These are phyloP conservation scores for Vigna hirtella DNA, from an alignment of 306 rosid species.

Conservation along the genomic window DNA sequence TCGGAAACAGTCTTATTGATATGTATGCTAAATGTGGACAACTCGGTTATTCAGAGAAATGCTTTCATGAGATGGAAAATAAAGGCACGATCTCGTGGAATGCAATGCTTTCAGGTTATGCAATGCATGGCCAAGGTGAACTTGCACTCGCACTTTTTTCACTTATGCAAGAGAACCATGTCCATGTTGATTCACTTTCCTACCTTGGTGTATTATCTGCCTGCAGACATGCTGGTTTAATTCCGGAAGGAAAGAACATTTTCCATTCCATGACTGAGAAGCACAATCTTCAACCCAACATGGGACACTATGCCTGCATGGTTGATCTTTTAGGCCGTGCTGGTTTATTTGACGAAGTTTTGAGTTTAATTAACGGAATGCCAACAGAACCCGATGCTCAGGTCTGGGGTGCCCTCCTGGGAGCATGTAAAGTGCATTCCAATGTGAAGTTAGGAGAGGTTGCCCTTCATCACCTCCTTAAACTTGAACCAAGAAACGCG, in stretches of 20 bases:
- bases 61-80: constrained; percentile 68
- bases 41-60: constrained; percentile 63
- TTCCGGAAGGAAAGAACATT: constrained; percentile 59
- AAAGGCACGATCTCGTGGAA: constrained; percentile 71
- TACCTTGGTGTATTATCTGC: constrained; percentile 68
- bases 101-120: constrained; percentile 73
- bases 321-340: constrained; percentile 73
- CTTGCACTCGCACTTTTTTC: constrained; percentile 60
- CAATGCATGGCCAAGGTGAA: constrained; percentile 70
- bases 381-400: constrained; percentile 68
- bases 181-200: constrained; percentile 64
- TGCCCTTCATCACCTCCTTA: constrained; percentile 63
- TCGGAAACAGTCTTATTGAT: constrained; percentile 66
- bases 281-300: constrained; percentile 57
- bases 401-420: constrained; percentile 86
- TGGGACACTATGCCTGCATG: constrained; percentile 84
- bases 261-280: constrained; percentile 62
- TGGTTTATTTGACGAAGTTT: constrained; percentile 67
- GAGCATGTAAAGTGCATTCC: constrained; percentile 75
- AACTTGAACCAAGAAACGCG: constrained; percentile 71
- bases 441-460: constrained; percentile 68
- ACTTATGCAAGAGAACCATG: constrained; percentile 57
- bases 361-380: constrained; percentile 53
- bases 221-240: constrained; percentile 77
- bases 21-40: constrained; percentile 78